Percentiles rank a stretch among this genome's conserved stretches.
phyloP scores from a whole-genome alignment of 2,329 filamentous ascomycete species.

The Sphaceloma murrayae region DNA sequence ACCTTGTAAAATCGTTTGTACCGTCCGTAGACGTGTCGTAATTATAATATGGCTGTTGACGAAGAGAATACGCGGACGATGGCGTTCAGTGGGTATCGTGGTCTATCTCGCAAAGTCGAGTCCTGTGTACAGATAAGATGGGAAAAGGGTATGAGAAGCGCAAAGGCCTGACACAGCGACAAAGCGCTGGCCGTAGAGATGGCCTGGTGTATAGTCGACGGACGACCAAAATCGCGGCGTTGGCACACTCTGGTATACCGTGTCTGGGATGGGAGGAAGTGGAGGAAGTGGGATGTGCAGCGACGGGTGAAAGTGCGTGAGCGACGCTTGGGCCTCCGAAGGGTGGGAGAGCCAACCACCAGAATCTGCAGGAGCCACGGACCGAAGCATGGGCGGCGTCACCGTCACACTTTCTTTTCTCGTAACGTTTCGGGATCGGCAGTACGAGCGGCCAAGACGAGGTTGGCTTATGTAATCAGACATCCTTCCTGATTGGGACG shows the following conservation, averaged over 20 bases:
- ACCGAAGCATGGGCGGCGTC: constrained; percentile 3
- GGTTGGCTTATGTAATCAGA: neutral
- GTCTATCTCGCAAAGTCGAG: constrained; percentile 13
- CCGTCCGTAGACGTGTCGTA: constrained; percentile 15
- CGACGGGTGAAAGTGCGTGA: constrained; percentile 14
- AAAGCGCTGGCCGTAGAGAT: constrained; percentile 28
- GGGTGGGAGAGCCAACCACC: constrained; percentile 8
- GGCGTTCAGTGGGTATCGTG: constrained; percentile 16
- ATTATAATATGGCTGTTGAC: constrained; percentile 19
- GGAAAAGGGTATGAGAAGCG: constrained; percentile 19
- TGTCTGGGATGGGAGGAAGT: constrained; percentile 19
- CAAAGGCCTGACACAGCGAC: constrained; percentile 29
- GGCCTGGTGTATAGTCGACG: constrained; percentile 22
- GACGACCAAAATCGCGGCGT: constrained; percentile 35
- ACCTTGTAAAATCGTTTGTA: constrained; percentile 11
- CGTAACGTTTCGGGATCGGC: neutral
- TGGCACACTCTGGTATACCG: constrained; percentile 18
- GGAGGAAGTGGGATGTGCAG: constrained; percentile 16
- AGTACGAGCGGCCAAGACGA: constrained; percentile 4
- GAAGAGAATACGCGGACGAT: constrained; percentile 17
- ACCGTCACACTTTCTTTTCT: constrained; percentile 7
- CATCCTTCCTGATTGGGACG: constrained; percentile 6
- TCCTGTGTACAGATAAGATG: neutral
- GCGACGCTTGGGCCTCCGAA: constrained; percentile 8
- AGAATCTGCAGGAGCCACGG: neutral